phyloP scores from a whole-genome alignment of 352 stramenopile species.

The Pythium oligandrum region DNA sequence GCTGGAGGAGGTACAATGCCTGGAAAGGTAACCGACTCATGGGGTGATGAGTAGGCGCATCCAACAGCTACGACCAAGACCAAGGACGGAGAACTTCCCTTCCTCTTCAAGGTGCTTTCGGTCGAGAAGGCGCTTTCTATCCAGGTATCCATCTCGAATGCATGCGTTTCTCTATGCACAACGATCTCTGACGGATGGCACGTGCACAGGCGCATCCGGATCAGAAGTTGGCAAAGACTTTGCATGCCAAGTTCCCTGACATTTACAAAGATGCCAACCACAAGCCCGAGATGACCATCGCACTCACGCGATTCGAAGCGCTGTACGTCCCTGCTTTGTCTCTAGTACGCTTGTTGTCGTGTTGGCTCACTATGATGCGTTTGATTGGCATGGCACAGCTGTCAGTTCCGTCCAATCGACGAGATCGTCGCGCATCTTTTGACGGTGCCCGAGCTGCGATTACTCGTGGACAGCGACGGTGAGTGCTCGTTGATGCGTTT shows the following conservation, averaged over 20 bases:
- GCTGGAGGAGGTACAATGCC: too few relatives aligned
- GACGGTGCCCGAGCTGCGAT: constrained; percentile 86
- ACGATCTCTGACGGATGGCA: background rate
- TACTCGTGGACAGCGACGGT: constrained; percentile 49
- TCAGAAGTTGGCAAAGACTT: constrained; percentile 60
- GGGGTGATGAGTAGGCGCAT: too few relatives aligned
- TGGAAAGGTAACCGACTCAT: too few relatives aligned
- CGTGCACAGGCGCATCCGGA: constrained; percentile 70
- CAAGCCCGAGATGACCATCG: constrained; percentile 99
- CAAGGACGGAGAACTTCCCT: constrained; percentile 84
- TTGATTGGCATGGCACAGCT: constrained; percentile 18
- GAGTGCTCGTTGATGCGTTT: constrained; percentile 8
- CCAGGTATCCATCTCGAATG: constrained; percentile 47
- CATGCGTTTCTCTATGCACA: background rate
- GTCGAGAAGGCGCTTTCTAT: constrained; percentile 98
- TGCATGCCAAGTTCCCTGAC: constrained; percentile 85
- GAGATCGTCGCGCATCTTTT: constrained; percentile 90
- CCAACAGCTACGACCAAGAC: too few relatives aligned
- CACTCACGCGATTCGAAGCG: constrained; percentile 96
- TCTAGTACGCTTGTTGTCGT: constrained; percentile 1
- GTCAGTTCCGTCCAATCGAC: constrained; percentile 91
- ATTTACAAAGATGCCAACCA: constrained; percentile 98
- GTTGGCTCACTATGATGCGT: constrained; percentile 4
- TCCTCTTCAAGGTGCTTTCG: constrained; percentile 98
- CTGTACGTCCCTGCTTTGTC: constrained; percentile 37